Base-by-base conservation (phyloP, 768 basidiomycete species). In the Suillus weaverae region DNA sequence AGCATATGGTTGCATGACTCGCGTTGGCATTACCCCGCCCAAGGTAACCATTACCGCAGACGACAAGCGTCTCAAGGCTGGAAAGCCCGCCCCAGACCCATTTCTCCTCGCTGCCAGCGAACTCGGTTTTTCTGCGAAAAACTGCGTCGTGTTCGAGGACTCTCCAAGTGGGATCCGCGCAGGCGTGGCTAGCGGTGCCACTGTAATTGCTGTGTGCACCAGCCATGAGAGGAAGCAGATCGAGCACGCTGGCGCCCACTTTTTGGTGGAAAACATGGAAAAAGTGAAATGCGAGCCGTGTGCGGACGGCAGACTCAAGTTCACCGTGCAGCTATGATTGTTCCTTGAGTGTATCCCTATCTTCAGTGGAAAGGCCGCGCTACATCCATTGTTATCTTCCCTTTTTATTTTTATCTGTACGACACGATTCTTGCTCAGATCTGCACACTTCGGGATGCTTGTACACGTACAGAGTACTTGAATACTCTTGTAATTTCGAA, bases 111-210 rank as follows among this genome's bases (percentile, higher is more conserved):
- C 86, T 13, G 86, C 86, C 10, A 73, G 82, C 67, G 84, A 84
- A 70, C 82, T 87, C 59, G 85, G 86, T 8, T 87, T 81, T 70
- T 74, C 81, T 6, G 81, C 85, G 55, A 80, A 81, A 56, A 81
- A 83, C n/a, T 89, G 88, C 66, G 83, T 94, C 68, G 91, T 93
- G 35, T 86, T 94, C 60, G 91, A 92, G 71, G 91, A 94, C 70
- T 91, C 86, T 51, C 82, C 86, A 38, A 81, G 81, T 61, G 84
- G 89, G 26, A 87, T 94, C 72, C 79, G 80, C 35, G 85, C 89
- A 0, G 91, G 91, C 13, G 83, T 89, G 38, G 90, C 90, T 0
- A 85, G 87, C 38, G 91, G 91, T 38, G 86, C 89, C 14, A 88
- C 82, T 13, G 90, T 91, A 30, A 81, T 93, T 46, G 91, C 91